A percentile compares a stretch with the other conserved stretches of the same genome.
These are phyloP conservation scores for Leptodontidium sp. DNA, from an alignment of 2,329 filamentous ascomycete species.

Conservation along the genomic window DNA sequence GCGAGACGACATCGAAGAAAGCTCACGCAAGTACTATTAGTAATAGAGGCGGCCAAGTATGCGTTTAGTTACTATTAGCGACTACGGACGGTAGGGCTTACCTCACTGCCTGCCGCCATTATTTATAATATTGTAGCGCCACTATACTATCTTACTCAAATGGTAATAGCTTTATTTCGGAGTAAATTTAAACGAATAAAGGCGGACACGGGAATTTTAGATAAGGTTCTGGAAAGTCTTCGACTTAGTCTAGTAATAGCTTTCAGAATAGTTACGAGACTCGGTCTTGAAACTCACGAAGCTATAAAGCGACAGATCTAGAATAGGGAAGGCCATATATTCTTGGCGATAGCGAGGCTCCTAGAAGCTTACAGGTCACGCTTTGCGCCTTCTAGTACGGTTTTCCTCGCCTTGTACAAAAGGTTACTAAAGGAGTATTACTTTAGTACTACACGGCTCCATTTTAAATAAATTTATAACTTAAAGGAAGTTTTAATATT, in stretches of 20 bases:
- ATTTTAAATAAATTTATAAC: constrained; percentile 8
- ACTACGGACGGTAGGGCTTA: no score
- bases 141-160: constrained; percentile 4
- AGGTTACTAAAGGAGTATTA: constrained; percentile 11
- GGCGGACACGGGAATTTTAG: no score
- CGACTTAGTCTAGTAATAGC: background rate
- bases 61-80: background rate
- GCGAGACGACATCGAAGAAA: constrained; percentile 15
- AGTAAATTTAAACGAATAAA: no score
- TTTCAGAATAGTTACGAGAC: constrained; percentile 5
- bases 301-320: background rate
- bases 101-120: background rate
- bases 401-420: constrained; percentile 14
- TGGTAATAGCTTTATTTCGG: background rate
- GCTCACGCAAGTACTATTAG: constrained; percentile 12
- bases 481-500: constrained; percentile 14
- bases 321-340: constrained; percentile 8
- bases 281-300: constrained; percentile 8
- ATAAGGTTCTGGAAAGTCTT: no score
- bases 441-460: constrained; percentile 2
- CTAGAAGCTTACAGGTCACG: constrained; percentile 15
- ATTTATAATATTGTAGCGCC: constrained; percentile 7
- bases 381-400: constrained; percentile 12
- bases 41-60: constrained; percentile 12
- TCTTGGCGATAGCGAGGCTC: constrained; percentile 11